A percentile compares a stretch with the other conserved stretches of the same genome.
These are phyloP conservation scores for Paramecium bursaria DNA, from an alignment of 73 alveolate genomes.

Conservation along the genomic window DNA sequence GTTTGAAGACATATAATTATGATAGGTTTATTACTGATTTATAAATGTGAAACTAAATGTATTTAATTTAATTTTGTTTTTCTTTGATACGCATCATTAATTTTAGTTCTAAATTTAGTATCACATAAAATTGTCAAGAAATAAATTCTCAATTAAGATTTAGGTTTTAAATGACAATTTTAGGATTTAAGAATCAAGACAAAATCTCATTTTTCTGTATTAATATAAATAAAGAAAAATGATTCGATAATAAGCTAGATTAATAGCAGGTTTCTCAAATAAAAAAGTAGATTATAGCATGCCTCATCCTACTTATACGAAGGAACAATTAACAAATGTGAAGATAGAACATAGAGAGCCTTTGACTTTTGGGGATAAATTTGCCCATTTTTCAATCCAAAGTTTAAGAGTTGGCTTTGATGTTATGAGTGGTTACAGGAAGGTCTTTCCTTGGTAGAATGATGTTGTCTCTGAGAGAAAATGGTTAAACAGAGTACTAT, in stretches of 20 bases:
- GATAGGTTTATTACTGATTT: conserved; percentile 22
- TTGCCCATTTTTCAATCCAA: conserved; percentile 65
- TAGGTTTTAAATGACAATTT: too few species aligned
- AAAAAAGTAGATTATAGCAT: conserved; percentile 48
- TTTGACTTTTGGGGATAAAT: conserved; percentile 64
- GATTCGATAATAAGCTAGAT: too few species aligned
- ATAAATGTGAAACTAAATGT: neutral
- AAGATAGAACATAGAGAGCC: conserved; percentile 52
- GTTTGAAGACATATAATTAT: neutral
- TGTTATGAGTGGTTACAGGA: conserved; percentile 70
- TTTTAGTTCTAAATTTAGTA: too few species aligned
- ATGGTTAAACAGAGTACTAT: conserved; percentile 79
- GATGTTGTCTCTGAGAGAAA: conserved; percentile 69
- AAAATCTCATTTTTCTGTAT: too few species aligned
- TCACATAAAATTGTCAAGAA: too few species aligned
- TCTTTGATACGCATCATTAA: too few species aligned
- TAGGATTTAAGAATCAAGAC: too few species aligned
- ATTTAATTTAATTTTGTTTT: too few species aligned
- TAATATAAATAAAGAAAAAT: too few species aligned
- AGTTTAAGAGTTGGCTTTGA: conserved; percentile 71
- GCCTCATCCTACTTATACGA: conserved; percentile 69
- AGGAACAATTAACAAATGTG: conserved; percentile 56
- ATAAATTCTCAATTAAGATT: too few species aligned
- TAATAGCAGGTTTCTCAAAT: too few species aligned
- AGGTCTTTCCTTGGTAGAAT: conserved; percentile 70